Percentiles rank a stretch among this genome's conserved stretches.
phyloP scores from a whole-genome alignment of 768 basidiomycete species.

The Collybia sordida region DNA sequence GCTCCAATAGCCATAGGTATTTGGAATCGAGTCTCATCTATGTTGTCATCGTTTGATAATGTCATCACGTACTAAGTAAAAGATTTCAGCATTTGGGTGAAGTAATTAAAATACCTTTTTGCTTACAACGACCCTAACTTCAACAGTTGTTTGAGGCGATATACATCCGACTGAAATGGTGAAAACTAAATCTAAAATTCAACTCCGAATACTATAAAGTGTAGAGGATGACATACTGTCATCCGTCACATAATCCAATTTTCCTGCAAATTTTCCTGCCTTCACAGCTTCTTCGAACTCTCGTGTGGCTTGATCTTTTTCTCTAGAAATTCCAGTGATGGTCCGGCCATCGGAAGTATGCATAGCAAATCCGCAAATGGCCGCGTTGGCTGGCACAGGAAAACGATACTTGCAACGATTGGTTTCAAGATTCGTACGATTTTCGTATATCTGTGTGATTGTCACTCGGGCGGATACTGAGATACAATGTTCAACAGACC shows the following conservation, averaged over 20 bases:
- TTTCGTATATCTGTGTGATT: constrained; percentile 39
- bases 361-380: constrained; percentile 56
- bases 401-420: constrained; percentile 54
- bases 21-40: constrained; percentile 50
- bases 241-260: constrained; percentile 49
- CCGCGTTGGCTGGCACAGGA: constrained; percentile 55
- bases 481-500: constrained; percentile 1
- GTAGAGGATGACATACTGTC: constrained; percentile 39
- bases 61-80: constrained; percentile 51
- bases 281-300: constrained; percentile 39
- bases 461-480: constrained; percentile 43
- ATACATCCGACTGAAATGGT: constrained; percentile 58
- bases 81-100: not conserved
- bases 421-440: constrained; percentile 35
- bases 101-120: not conserved
- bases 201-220: not conserved
- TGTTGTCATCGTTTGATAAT: constrained; percentile 48
- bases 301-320: constrained; percentile 40
- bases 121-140: constrained; percentile 42
- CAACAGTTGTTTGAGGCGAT: constrained; percentile 38
- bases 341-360: constrained; percentile 39
- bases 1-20: constrained; percentile 49
- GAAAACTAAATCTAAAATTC: constrained; percentile 39
- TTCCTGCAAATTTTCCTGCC: constrained; percentile 39
- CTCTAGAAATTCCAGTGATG: constrained; percentile 46